Base-by-base conservation (phyloP, 768 basidiomycete species). In the Hebeloma cylindrosporum region DNA sequence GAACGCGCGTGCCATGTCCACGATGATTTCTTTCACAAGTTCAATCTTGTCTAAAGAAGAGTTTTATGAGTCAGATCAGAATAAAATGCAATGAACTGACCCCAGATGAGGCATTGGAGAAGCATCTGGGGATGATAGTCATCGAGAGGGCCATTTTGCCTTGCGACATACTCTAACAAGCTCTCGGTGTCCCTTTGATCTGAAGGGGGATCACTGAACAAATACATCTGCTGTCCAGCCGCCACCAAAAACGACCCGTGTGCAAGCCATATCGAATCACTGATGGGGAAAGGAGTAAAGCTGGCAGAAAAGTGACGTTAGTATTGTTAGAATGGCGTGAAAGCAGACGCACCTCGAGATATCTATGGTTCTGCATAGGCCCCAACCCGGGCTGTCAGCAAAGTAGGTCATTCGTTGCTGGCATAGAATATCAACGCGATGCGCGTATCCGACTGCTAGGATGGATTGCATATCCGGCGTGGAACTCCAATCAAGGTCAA, bases 71-170 rank as follows among this genome's bases (percentile, higher is more conserved):
- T 17, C 27, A 33, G 35, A 30, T 4, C 29, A 25, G 9, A n/a
- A 30, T 28, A 11, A 16, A 35, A 36, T 26, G 22, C 16, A 40
- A 25, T 5, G 8, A 36, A 60, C 80, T 45, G 54, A 94, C 94
- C 86, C 93, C 93, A 95, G 6, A 96, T 68, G 43, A 97, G 70
- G 60, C 92, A 95, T 59, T 97, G 94, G 9, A 93, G 67, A 13
- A 98, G 62, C 77, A 95, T 85, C 58, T 94, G 91, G 3, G 95
- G 94, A 66, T 97, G 92, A 62, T 90, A 93, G 63, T 96, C 90
- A 13, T 82, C 79, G 26, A 97, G 66, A 3, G 95, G 93, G 0
- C 91, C 92, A 60, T 94, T 93, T 37, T 80, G 75, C 45, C 82
- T 67, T 4, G 88, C 89, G 26, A 93, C 89, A 56, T 88, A 75